Base-by-base conservation (phyloP, 108 stramenopile genomes). In the Cyclotella atomus region DNA sequence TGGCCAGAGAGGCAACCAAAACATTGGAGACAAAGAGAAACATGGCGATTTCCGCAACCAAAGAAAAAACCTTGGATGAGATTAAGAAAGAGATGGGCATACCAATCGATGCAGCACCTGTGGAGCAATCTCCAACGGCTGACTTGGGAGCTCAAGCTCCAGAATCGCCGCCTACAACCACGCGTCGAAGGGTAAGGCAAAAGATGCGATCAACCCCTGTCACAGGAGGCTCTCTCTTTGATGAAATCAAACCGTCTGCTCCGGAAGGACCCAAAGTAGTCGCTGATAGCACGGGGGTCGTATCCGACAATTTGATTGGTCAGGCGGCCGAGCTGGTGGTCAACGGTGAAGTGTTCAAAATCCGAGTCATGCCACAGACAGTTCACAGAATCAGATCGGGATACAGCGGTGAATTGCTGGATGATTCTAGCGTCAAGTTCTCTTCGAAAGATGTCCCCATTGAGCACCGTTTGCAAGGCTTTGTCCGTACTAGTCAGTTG, bases 311-410 rank as follows among this genome's bases (percentile, higher is more conserved):
- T 23, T 20, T 62, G 3, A 20, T 28, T 32, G 82, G 73, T 3
- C 57, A 52, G 38, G 33, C 76, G 14, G 90, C 90, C 12, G 88
- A 91, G 32, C 84, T 91, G 19, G 81, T 83, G 19, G 81, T 91
- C 29, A 74, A 86, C 16, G 87, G 87, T 25, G 85, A 89, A 70
- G 68, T 76, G 14, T 91, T 83, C 75, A 75, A 83, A 17, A 87
- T 91, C 53, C 75, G 87, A 33, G 79, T 89, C 27, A 76, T 74
- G 46, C 67, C 57, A 33, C 81, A 82, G 7, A 91, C 88, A 2
- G 59, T 83, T 21, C 77, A 80, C 17, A 59, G 83, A 28, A 81
- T 88, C 25, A 76, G 72, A 45, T 81, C 73, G 32, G 86, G 86
- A 45, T 87, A 75, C 76, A 81, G 79, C 46, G 84, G 84, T 21